Evolutionary conservation across 805 yeast species (phyloP), one percentile per base, ranked within the genome.

Genomic region (Ogataea naganishii): DNA sequence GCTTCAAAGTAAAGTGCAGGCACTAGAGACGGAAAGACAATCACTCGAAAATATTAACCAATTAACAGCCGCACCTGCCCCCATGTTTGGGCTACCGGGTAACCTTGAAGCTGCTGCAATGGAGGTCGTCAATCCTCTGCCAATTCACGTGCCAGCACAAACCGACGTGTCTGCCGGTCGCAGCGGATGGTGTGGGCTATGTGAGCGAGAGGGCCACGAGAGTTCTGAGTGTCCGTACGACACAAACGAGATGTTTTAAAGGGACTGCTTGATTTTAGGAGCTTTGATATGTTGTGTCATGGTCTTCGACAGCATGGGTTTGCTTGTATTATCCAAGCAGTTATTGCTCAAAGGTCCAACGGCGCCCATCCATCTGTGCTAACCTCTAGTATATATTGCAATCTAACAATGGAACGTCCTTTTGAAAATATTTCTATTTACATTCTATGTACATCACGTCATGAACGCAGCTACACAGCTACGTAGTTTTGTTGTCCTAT

Each of bases 141-240:
- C 70, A 18, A 61, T 75, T 1, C 73, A 69, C 34, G 51, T 56
- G 23, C 80, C 84, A 0, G 57, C 60, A 4, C 52, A 55, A 14
- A 47, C 55, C 10, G 92, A 84, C 49, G 80, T 88, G 1, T 64
- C 86, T 1, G 74, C 73, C 2, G 95, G 95, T 2, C 66, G 88
- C 25, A 60, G 60, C 17, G 66, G 72, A 38, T 89, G 96, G 95
- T 89, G 98, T 58, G 95, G 94, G 0, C 62, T 85, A 31, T 89
- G 98, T 58, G 97, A 89, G 51, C 62, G 84, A 32, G 76, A 73
- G 26, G 98, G 97, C 1, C 98, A 89, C 49, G 78, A 75, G 27
- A 80, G 92, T 39, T 63, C 77, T 18, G 85, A 85, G 33, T 89
- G 98, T 55, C 96, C 96, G 0, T 85, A 72, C 49, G 94, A 79